Evolutionary conservation across 75 land plant species (phyloP).

Genomic region (Picea glauca): DNA sequence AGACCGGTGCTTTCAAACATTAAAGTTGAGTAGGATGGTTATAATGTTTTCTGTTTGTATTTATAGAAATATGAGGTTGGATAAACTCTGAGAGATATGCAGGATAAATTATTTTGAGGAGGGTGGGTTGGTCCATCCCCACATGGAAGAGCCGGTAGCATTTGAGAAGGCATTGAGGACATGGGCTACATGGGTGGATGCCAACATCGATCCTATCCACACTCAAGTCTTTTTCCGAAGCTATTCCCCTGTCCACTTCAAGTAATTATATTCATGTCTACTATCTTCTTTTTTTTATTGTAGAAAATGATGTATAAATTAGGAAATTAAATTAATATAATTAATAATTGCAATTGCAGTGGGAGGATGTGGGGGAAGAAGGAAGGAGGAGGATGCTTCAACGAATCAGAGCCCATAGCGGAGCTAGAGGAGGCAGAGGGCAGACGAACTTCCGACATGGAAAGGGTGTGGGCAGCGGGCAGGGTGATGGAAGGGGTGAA

Average conservation of each 20-base stretch:
- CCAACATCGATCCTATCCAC: slow-evolving; percentile 15
- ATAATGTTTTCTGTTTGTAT: too few relatives aligned
- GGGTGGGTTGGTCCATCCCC: slow-evolving; percentile 6
- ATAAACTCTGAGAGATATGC: background rate
- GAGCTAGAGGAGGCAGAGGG: background rate
- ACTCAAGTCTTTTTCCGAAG: slow-evolving; percentile 43
- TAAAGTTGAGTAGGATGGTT: too few relatives aligned
- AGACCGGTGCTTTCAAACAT: too few relatives aligned
- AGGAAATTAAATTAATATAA: too few relatives aligned
- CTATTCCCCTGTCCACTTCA: slow-evolving; percentile 44
- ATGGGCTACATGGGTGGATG: slow-evolving; percentile 40
- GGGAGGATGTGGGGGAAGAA: slow-evolving; percentile 16
- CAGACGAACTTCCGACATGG: background rate
- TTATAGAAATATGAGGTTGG: too few relatives aligned
- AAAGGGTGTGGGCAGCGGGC: background rate
- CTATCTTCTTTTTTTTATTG: background rate
- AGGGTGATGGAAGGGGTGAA: background rate
- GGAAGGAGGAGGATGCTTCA: slow-evolving; percentile 14
- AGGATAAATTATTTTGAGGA: slow-evolving; percentile 16
- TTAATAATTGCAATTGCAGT: background rate
- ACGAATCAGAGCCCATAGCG: slow-evolving; percentile 14
- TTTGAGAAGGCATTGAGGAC: slow-evolving; percentile 35
- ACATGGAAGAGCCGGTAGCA: slow-evolving; percentile 22
- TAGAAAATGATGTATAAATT: too few relatives aligned
- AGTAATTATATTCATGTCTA: slow-evolving; percentile 6